Percentiles rank a stretch among this genome's conserved stretches.
Evolutionary conservation across 2,329 filamentous ascomycete genomes (phyloP).

Genomic region (Fusarium nygamai): DNA sequence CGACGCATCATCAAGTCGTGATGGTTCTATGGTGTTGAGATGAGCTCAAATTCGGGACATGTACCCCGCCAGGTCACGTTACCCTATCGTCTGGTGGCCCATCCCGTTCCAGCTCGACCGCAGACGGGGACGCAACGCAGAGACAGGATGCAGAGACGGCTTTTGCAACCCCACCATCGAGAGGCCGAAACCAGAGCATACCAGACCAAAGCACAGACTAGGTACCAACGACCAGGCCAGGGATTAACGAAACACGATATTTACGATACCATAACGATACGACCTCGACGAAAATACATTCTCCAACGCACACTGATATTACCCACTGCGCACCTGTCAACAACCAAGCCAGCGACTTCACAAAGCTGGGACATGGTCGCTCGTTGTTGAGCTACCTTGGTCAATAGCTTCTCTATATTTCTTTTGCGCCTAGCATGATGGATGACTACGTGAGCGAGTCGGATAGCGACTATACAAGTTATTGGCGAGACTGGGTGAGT

Average conservation of each 20-base stretch:
- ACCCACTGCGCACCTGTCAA: constrained; percentile 18
- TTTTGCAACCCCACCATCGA: constrained; percentile 38
- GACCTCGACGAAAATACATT: constrained; percentile 2
- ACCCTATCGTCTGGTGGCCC: constrained; percentile 23
- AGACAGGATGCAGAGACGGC: constrained; percentile 20
- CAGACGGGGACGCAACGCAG: constrained; percentile 10
- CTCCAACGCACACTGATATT: constrained; percentile 3
- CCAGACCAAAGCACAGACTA: constrained; percentile 10
- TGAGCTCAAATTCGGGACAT: constrained; percentile 14
- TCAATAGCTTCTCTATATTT: constrained; percentile 22
- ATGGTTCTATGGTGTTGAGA: constrained; percentile 7
- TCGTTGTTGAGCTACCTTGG: constrained; percentile 38
- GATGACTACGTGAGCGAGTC: constrained; percentile 98
- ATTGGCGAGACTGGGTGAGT: constrained; percentile 99
- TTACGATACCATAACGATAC: constrained; percentile 18
- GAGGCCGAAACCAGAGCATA: constrained; percentile 8
- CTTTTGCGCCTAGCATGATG: constrained; percentile 65
- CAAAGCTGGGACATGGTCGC: constrained; percentile 43
- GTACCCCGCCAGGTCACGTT: constrained; percentile 38
- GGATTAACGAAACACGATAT: constrained; percentile 22
- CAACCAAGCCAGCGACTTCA: background rate
- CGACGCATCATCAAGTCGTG: background rate
- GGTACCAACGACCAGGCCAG: constrained; percentile 6
- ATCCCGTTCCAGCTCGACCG: constrained; percentile 5
- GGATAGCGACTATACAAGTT: constrained; percentile 98